Conservation (phyloP, 2,329 filamentous ascomycete species). For the Colletotrichum sp. region DNA sequence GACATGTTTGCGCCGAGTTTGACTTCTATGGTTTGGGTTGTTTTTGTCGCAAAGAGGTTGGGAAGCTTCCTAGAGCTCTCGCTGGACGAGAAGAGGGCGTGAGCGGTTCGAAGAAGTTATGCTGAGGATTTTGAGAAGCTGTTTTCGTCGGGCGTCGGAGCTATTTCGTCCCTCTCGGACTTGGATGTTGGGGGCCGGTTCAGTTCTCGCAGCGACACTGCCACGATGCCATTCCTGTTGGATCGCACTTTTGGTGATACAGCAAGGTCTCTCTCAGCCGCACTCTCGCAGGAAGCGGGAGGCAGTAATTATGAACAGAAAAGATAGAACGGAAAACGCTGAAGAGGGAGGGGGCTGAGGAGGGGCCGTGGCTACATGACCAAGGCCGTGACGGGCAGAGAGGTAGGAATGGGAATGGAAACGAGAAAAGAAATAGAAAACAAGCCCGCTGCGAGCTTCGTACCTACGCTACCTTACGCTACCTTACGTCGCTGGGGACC, state of each 20-base stretch:
- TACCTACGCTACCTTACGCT: not conserved
- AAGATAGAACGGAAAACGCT: not conserved
- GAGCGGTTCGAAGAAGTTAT: not conserved
- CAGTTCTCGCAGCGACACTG: not conserved
- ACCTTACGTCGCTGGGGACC: not conserved
- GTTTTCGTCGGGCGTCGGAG: not conserved
- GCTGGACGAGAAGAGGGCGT: not conserved
- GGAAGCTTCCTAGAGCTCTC: not conserved
- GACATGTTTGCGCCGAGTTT: not conserved
- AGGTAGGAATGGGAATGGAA: conserved; percentile 8
- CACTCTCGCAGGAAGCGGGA: not conserved
- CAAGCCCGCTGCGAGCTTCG: not conserved
- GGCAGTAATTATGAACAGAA: not conserved
- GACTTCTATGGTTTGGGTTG: not conserved
- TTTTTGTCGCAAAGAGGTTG: not conserved
- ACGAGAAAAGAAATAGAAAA: conserved; percentile 15
- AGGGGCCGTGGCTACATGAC: not conserved
- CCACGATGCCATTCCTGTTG: conserved; percentile 13
- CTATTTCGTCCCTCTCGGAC: not conserved
- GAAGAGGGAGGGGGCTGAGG: not conserved
- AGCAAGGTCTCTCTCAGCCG: not conserved
- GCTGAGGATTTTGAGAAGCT: not conserved
- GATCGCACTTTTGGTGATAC: not conserved
- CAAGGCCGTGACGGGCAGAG: not conserved
- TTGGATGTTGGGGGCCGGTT: not conserved